Conservation (phyloP, 2,329 filamentous ascomycete species). For the Colletotrichum gigasporum region DNA sequence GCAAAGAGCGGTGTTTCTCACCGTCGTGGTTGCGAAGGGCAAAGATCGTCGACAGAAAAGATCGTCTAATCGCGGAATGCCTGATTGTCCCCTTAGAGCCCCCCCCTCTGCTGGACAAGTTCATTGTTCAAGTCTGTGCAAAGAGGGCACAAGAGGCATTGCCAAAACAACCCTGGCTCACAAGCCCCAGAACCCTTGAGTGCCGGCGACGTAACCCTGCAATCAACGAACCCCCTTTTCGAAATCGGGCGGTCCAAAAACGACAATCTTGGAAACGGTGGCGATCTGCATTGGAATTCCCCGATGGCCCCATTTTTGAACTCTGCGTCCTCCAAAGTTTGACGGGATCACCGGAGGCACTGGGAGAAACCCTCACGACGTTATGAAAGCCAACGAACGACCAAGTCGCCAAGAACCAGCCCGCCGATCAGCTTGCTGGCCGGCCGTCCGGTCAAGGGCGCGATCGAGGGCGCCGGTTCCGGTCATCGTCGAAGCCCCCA, state of each 20-base stretch:
- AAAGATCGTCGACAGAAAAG: neutral
- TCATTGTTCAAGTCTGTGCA: neutral
- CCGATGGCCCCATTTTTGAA: constrained; percentile 3
- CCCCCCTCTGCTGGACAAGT: neutral
- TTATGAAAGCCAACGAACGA: neutral
- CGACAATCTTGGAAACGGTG: neutral
- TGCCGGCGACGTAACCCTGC: neutral
- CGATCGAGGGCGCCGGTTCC: neutral
- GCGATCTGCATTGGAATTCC: constrained; percentile 22
- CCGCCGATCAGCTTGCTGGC: constrained; percentile 1
- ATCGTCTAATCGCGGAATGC: neutral
- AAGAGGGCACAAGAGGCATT: neutral
- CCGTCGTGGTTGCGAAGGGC: neutral
- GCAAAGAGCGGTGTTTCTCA: neutral
- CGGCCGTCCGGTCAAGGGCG: neutral
- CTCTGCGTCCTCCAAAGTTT: neutral
- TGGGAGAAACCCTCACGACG: neutral
- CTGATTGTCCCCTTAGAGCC: neutral
- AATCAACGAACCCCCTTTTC: constrained; percentile 7
- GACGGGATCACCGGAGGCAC: neutral
- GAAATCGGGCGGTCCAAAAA: neutral
- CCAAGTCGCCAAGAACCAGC: neutral
- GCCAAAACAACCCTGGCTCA: neutral
- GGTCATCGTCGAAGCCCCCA: neutral
- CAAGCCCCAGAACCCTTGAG: neutral